Conservation (phyloP, 2,329 filamentous ascomycete species). For the Trichoderma simmonsii region DNA sequence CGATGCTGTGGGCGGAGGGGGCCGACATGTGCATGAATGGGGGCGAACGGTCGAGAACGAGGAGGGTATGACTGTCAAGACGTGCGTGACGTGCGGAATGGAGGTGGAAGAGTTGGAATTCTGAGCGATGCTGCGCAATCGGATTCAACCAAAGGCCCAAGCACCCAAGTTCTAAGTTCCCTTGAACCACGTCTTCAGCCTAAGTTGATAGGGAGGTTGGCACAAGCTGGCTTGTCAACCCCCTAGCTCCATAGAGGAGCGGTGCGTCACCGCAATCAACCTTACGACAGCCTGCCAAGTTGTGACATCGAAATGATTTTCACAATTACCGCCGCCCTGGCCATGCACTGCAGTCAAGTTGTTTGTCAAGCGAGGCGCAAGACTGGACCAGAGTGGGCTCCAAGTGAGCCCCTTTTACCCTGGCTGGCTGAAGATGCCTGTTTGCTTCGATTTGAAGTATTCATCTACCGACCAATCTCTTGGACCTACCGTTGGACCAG, state of each 20-base stretch:
- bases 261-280: not conserved
- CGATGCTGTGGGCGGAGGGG: slow-evolving; percentile 64
- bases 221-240: not conserved
- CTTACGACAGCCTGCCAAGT: not conserved
- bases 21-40: slow-evolving; percentile 88
- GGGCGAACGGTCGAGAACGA: slow-evolving; percentile 65
- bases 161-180: not conserved
- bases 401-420: not conserved
- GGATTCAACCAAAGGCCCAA: not conserved
- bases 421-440: not conserved
- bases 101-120: slow-evolving; percentile 75
- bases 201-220: not conserved
- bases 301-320: not conserved
- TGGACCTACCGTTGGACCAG: not conserved
- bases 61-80: slow-evolving; percentile 76
- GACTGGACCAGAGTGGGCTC: not conserved
- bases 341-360: not conserved
- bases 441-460: not conserved
- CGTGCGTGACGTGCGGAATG: slow-evolving; percentile 71
- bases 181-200: not conserved
- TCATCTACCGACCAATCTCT: not conserved
- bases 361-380: not conserved
- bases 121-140: slow-evolving; percentile 28
- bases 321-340: not conserved
- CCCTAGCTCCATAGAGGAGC: not conserved